Conservation (phyloP, 805 yeast genomes). For the Torulaspora maleeae region DNA sequence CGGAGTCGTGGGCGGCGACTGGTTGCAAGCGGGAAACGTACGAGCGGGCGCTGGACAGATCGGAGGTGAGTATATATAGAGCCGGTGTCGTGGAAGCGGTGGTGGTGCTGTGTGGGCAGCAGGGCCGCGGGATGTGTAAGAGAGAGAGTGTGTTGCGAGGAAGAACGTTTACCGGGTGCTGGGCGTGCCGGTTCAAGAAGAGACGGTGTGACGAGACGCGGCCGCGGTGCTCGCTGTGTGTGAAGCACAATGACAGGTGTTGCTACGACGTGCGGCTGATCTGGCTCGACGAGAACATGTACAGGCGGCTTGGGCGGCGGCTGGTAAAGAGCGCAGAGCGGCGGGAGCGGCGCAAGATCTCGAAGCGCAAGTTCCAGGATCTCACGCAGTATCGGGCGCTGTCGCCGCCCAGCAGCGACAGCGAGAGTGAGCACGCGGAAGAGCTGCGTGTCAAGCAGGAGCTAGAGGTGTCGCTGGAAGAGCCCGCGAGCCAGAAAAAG, state of each 20-base stretch:
- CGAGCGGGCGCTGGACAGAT: too few species aligned
- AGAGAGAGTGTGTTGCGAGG: slow-evolving; percentile 9
- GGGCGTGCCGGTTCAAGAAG: slow-evolving; percentile 35
- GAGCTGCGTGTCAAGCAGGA: not conserved
- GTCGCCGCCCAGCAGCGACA: slow-evolving; percentile 9
- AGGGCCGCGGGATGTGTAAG: not conserved
- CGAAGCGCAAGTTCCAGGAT: slow-evolving; percentile 20
- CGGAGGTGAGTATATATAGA: too few species aligned
- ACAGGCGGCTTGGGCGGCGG: slow-evolving; percentile 6
- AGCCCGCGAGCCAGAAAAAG: not conserved
- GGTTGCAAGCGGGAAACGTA: too few species aligned
- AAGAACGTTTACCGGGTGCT: slow-evolving; percentile 35
- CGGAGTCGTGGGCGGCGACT: too few species aligned
- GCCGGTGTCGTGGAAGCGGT: too few species aligned
- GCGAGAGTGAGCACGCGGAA: not conserved
- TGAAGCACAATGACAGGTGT: slow-evolving; percentile 25
- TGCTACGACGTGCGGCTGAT: slow-evolving; percentile 31
- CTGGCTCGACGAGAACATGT: slow-evolving; percentile 30
- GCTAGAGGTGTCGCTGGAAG: not conserved
- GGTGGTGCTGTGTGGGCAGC: too few species aligned
- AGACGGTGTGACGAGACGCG: slow-evolving; percentile 31
- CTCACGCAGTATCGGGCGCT: slow-evolving; percentile 17
- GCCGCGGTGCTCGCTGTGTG: slow-evolving; percentile 31
- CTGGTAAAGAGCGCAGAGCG: not conserved
- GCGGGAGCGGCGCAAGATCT: slow-evolving; percentile 9